phyloP scores from a whole-genome alignment of 805 yeast genomes.

The Yamadazyma akitaensis region DNA sequence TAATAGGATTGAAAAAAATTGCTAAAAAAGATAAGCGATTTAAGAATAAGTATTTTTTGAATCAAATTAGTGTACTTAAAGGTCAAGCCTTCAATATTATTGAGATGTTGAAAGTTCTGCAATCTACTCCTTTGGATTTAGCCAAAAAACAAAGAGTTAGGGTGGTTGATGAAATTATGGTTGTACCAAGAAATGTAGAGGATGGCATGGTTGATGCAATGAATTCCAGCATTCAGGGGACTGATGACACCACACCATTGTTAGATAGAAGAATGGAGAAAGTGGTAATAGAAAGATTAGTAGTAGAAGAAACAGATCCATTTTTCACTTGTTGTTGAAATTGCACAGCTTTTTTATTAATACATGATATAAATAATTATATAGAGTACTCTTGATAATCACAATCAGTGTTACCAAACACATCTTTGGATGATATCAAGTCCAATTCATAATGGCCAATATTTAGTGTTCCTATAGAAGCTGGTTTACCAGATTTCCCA shows the following conservation, averaged over 20 bases:
- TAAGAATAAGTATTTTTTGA: constrained; percentile 61
- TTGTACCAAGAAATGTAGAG: constrained; percentile 40
- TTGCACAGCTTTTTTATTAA: background rate
- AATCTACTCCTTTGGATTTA: constrained; percentile 66
- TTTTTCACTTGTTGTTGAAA: constrained; percentile 65
- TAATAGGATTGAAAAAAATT: constrained; percentile 42
- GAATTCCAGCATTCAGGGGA: constrained; percentile 2
- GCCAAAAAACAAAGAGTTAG: constrained; percentile 55
- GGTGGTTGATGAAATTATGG: constrained; percentile 60
- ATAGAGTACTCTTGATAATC: constrained; percentile 4
- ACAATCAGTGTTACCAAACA: constrained; percentile 16
- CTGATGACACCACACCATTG: background rate
- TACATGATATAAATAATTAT: background rate
- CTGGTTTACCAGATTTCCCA: constrained; percentile 1
- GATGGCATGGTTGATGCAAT: constrained; percentile 22
- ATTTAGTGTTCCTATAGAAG: constrained; percentile 49
- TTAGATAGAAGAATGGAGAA: constrained; percentile 26
- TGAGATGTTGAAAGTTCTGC: constrained; percentile 53
- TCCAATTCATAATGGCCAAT: constrained; percentile 75
- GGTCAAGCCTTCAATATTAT: constrained; percentile 79
- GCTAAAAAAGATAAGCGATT: constrained; percentile 59
- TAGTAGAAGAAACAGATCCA: constrained; percentile 54
- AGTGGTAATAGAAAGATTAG: constrained; percentile 60
- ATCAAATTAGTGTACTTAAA: constrained; percentile 67
- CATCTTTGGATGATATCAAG: constrained; percentile 57